Base-by-base conservation (phyloP, 106 monocot genomes). In the Iris macrosiphon region DNA sequence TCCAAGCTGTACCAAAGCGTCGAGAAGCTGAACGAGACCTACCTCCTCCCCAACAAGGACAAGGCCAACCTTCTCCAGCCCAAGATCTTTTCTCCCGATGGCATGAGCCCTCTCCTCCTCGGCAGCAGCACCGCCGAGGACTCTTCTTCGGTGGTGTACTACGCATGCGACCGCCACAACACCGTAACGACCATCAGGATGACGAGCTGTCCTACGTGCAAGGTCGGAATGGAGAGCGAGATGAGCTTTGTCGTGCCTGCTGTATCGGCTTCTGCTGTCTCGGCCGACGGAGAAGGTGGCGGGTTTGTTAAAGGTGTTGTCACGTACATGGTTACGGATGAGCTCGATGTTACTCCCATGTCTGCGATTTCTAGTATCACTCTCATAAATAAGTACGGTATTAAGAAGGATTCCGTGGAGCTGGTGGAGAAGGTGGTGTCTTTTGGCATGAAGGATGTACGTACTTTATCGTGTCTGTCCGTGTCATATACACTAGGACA, bases 241-340 rank as follows among this genome's bases (percentile, higher is more conserved):
- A 11, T 49, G 12, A 18, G 8, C 5, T 61, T 45, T 11, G 35
- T 71, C 15, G 6, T 20, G 1, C 59, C 28, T 2, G 15, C 45
- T 6, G 10, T 5, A 15, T 23, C 47, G 31, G 7, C 28, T 28
- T n/a, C 18, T 11, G 35, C 3, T 3, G 68, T 7, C 2, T 15
- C 18, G 0, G 41, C 3, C 4, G 8, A 4, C n/a, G 52, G 8
- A 12, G 28, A 11, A 7, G 37, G 6, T 6, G 43, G 33, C 1
- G 67, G 74, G 2, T 62, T 42, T n/a, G 67, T 75, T 3, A 56
- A 58, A 23, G 75, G 56, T n/a, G 50, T 56, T 15, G 28, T 63
- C 2, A 62, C 47, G n/a, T 75, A 69, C 29, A 75, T 59, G 62
- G 58, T 78, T 14, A 73, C 50, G 49, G 79, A 79, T 60, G 52